Conservation (phyloP, 108 stramenopile genomes). For the Aurantiochytrium sp. region DNA sequence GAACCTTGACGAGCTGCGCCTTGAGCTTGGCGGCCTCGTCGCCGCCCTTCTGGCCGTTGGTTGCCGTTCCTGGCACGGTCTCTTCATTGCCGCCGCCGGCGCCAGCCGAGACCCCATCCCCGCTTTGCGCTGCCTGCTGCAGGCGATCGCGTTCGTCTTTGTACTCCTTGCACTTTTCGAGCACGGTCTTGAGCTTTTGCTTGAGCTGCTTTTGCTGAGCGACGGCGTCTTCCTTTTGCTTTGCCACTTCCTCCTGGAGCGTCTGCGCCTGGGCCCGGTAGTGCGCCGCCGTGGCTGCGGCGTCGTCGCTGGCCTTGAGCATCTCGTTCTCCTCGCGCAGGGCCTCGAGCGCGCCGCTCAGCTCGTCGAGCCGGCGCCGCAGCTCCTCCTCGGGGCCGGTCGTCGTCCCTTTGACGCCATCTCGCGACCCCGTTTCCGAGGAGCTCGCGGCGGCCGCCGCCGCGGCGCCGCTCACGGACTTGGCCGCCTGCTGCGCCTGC, state of each 20-base stretch:
- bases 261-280: background rate
- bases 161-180: constrained; percentile 2
- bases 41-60: no score
- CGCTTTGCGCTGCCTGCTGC: no score
- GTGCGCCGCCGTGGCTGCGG: background rate
- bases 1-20: background rate
- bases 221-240: background rate
- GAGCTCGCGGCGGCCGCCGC: background rate
- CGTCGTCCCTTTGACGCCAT: no score
- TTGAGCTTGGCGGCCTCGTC: background rate
- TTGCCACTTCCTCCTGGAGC: background rate
- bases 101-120: no score
- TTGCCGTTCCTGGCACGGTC: no score
- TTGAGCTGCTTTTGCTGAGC: background rate
- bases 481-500: background rate
- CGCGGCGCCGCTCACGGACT: background rate
- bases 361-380: background rate
- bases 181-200: constrained; percentile 11
- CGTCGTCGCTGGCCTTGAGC: background rate
- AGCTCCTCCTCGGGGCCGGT: no score
- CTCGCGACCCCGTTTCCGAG: background rate
- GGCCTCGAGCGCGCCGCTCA: background rate
- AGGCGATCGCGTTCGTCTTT: background rate
- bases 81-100: no score
- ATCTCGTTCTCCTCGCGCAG: background rate